Conservation (phyloP, 306 rosid genomes). For the Cucumis melo region DNA sequence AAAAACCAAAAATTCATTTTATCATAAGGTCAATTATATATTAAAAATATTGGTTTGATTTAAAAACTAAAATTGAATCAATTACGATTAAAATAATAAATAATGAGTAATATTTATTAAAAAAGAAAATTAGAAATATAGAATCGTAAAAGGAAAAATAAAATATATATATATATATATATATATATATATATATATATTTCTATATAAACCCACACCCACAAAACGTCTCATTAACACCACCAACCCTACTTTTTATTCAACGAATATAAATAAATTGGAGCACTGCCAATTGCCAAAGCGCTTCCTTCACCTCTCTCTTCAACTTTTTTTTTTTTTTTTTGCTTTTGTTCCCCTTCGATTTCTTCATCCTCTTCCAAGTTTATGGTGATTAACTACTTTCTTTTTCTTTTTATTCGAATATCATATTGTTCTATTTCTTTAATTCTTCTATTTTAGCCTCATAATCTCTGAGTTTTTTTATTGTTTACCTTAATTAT, state of each 20-base stretch:
- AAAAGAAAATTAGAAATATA: not conserved
- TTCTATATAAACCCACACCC: not conserved
- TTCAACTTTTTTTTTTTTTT: not conserved
- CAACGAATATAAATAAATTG: not conserved
- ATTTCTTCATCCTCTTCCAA: not conserved
- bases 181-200: too few species aligned
- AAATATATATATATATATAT: too few species aligned
- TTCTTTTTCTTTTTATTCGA: not conserved
- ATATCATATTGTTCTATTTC: not conserved
- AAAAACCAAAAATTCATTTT: too few species aligned
- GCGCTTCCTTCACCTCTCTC: not conserved
- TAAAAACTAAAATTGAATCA: too few species aligned
- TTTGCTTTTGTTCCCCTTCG: not conserved
- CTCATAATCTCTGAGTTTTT: not conserved
- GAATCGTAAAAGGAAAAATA: not conserved
- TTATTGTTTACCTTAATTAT: not conserved
- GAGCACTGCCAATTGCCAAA: not conserved
- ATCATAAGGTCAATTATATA: too few species aligned
- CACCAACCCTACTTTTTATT: constrained; percentile 1
- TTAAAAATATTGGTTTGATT: too few species aligned
- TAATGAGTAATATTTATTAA: not conserved
- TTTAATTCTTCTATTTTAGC: not conserved
- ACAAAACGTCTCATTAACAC: not conserved
- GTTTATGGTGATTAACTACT: not conserved
- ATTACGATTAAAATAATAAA: too few species aligned